Percentiles rank a stretch among this genome's conserved stretches.
Evolutionary conservation across 345 rosid genomes (phyloP).

Genomic region (Tarenaya hassleriana): DNA sequence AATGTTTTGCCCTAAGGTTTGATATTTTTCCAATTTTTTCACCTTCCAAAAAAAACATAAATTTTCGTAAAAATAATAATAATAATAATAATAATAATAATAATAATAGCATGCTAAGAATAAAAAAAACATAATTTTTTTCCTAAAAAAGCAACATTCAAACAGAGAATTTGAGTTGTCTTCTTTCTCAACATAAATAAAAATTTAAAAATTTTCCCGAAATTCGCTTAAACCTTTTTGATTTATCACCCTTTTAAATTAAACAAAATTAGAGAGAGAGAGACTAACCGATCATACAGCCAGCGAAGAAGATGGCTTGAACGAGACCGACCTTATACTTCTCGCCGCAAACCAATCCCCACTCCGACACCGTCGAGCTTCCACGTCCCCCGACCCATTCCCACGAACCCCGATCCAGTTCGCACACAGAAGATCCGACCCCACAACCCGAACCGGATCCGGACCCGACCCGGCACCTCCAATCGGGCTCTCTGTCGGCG

Average conservation of each 20-base stretch:
- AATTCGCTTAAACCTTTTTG: neutral
- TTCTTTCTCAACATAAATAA: too few relatives aligned
- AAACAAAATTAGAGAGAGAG: neutral
- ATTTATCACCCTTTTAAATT: neutral
- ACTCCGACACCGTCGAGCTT: conserved; percentile 79
- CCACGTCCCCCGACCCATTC: conserved; percentile 53
- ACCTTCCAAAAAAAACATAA: too few relatives aligned
- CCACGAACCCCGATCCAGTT: conserved; percentile 59
- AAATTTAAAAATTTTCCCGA: neutral
- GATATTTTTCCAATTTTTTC: too few relatives aligned
- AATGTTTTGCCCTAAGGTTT: too few relatives aligned
- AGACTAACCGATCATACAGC: conserved; percentile 85
- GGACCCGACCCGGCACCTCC: conserved; percentile 31
- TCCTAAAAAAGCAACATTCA: too few relatives aligned
- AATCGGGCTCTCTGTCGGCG: conserved; percentile 69
- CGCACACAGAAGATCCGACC: conserved; percentile 36
- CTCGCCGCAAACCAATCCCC: conserved; percentile 75
- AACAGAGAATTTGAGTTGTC: too few relatives aligned
- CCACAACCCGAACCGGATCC: conserved; percentile 36
- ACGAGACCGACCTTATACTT: conserved; percentile 82
- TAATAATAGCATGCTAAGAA: too few relatives aligned
- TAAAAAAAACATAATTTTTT: too few relatives aligned
- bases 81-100: too few relatives aligned
- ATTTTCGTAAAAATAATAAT: too few relatives aligned
- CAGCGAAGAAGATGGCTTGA: conserved; percentile 76